Evolutionary conservation across 2,329 filamentous ascomycete species (phyloP), one percentile per base, ranked within the genome.

Genomic region (Alternaria sp.): DNA sequence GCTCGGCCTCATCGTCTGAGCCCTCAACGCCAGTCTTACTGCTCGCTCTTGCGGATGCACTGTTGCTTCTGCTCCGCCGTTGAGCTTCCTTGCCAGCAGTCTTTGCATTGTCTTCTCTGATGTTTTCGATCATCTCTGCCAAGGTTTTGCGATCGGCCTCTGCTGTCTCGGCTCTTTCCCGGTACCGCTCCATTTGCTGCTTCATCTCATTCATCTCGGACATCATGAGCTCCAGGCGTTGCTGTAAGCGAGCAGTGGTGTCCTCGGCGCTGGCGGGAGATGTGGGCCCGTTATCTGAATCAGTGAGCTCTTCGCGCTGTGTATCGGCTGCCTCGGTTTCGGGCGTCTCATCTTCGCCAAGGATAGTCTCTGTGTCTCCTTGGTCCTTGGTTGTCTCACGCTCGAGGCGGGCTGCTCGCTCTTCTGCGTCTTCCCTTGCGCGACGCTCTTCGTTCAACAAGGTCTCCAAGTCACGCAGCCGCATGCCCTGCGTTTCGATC

Each of bases 51-150:
- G 64, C 54, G 30, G 49, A 51, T 28, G 72, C 64, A 57, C 65
- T 68, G 32, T 71, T 64, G 55, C 74, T 77, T 52, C 70, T 68
- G 57, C 74, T 73, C 40, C 69, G 69, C 28, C 69, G 71, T 25
- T 71, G 72, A 46, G 69, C 70, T 23, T 75, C 75, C 63, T 77
- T 74, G 57, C 61, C 66, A 36, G 70, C 81, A 4, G 81, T 81
- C n/a, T 80, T 83, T 30, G 80, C 81, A 70, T 89, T 88, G 70
- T 93, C 89, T 71, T 84, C 86, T 57, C 93, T 88, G 59, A 97
- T 91, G 69, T 91, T 90, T 71, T 92, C 85, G 12, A 97, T 90
- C 93, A 98, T 96, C 76, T 97, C 92, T 1, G 91, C 90, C 47
- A 99, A 82, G 1, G 90, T 91, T 78, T 91, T 90, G 58, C 91